Evolutionary conservation across 2,329 filamentous ascomycete species (phyloP).

Genomic region (Talaromyces verruculosus): DNA sequence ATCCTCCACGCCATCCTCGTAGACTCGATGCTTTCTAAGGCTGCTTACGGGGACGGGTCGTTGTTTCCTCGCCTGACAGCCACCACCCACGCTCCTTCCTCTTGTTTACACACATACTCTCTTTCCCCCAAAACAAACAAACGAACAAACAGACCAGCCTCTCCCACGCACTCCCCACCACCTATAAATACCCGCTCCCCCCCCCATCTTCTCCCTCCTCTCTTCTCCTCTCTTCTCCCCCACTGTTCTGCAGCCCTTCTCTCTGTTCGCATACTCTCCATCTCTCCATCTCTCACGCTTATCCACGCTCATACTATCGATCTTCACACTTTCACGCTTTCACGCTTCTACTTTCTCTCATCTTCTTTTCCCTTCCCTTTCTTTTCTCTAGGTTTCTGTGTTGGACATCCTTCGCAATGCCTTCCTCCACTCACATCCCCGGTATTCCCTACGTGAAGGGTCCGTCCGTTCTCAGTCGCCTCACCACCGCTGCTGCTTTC

Average conservation of each 20-base stretch:
- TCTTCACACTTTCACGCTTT: not conserved
- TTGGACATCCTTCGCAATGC: slow-evolving; percentile 23
- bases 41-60: not conserved
- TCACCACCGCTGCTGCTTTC: slow-evolving; percentile 22
- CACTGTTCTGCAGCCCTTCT: not conserved
- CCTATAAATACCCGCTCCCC: slow-evolving; percentile 8
- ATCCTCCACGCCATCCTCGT: not conserved
- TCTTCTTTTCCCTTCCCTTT: slow-evolving; percentile 13
- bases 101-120: not conserved
- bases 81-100: not conserved
- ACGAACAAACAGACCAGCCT: not conserved
- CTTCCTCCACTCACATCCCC: slow-evolving; percentile 25
- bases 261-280: not conserved
- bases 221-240: slow-evolving; percentile 12
- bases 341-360: not conserved
- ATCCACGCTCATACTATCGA: not conserved
- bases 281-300: not conserved
- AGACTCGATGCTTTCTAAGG: not conserved
- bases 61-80: not conserved
- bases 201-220: slow-evolving; percentile 7
- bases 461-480: slow-evolving; percentile 6
- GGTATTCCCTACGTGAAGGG: slow-evolving; percentile 21
- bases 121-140: not conserved
- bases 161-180: too few species aligned
- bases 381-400: not conserved